Evolutionary conservation across 768 basidiomycete species (phyloP).

Genomic region (Tephrocybe sp.): DNA sequence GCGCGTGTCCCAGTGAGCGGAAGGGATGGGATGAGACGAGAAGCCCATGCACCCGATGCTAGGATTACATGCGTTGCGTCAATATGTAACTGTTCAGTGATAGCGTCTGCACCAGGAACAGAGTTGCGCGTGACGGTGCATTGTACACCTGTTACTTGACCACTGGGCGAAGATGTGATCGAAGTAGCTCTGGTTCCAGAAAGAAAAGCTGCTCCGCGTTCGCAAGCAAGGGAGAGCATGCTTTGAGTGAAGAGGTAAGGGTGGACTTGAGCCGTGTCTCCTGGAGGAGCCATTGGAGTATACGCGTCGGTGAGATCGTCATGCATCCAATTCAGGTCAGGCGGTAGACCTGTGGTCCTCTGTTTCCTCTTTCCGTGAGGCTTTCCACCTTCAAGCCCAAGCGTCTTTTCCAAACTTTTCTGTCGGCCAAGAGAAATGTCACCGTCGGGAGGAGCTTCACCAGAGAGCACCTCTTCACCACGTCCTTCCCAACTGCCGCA

Average conservation of each 20-base stretch:
- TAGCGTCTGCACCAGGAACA: slow-evolving; percentile 18
- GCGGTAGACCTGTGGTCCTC: slow-evolving; percentile 39
- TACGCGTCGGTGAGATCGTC: slow-evolving; percentile 61
- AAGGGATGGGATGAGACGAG: slow-evolving; percentile 51
- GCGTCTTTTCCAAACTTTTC: slow-evolving; percentile 56
- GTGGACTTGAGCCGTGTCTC: slow-evolving; percentile 75
- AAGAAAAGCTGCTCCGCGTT: slow-evolving; percentile 49
- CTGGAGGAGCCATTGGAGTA: slow-evolving; percentile 50
- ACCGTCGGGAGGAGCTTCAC: slow-evolving; percentile 18
- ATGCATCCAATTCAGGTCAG: slow-evolving; percentile 52
- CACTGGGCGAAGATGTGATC: slow-evolving; percentile 34
- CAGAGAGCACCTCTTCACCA: slow-evolving; percentile 32
- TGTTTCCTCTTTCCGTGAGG: slow-evolving; percentile 15
- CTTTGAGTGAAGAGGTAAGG: slow-evolving; percentile 71
- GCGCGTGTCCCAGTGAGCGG: slow-evolving; percentile 66
- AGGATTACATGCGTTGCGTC: slow-evolving; percentile 70
- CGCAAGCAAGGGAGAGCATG: slow-evolving; percentile 64
- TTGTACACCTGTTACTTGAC: slow-evolving; percentile 49
- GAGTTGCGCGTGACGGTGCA: slow-evolving; percentile 25
- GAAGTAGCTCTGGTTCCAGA: slow-evolving; percentile 40
- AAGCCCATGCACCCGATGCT: slow-evolving; percentile 87
- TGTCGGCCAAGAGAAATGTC: neutral
- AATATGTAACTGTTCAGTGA: slow-evolving; percentile 29
- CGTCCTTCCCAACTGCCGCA: slow-evolving; percentile 74
- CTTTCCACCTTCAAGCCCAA: slow-evolving; percentile 39